Conservation (phyloP, 169 alveolate species). For the Cyclospora cayetanensis region DNA sequence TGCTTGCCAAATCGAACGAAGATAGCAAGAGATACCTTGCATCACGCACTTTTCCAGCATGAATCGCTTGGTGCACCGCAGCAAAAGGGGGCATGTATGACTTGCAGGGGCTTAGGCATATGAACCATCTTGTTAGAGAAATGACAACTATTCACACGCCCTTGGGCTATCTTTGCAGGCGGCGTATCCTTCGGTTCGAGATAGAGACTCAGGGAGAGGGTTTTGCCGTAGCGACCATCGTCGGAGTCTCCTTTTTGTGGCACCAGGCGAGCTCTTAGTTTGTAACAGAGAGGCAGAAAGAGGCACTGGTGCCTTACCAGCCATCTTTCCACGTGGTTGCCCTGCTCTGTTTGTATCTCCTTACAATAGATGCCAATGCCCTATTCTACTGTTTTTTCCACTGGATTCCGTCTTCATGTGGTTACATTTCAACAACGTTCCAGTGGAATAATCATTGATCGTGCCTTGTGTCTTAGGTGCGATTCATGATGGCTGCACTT, state of each 20-base stretch:
- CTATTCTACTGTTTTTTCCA: neutral
- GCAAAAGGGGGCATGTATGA: neutral
- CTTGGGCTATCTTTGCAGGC: constrained; percentile 17
- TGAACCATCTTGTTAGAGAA: neutral
- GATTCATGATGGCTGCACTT: constrained; percentile 62
- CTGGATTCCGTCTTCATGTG: neutral
- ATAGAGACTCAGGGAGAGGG: neutral
- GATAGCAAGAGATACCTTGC: too few species aligned
- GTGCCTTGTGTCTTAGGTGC: neutral
- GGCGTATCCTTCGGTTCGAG: constrained; percentile 38
- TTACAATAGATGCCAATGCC: neutral
- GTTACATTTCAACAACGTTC: neutral
- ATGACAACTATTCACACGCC: too few species aligned
- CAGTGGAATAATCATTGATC: neutral
- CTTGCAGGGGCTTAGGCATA: neutral
- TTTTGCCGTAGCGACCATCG: constrained; percentile 61
- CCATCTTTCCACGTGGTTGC: neutral
- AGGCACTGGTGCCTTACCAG: neutral
- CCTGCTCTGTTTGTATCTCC: neutral
- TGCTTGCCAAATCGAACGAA: too few species aligned
- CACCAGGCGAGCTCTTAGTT: constrained; percentile 33
- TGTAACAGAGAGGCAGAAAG: neutral
- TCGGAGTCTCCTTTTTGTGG: constrained; percentile 70
- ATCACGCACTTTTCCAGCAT: too few species aligned
- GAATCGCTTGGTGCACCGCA: too few species aligned